Percentiles rank a stretch among this genome's conserved stretches.
phyloP scores from a whole-genome alignment of 768 basidiomycete species.

The Kwoniella heveanensis region DNA sequence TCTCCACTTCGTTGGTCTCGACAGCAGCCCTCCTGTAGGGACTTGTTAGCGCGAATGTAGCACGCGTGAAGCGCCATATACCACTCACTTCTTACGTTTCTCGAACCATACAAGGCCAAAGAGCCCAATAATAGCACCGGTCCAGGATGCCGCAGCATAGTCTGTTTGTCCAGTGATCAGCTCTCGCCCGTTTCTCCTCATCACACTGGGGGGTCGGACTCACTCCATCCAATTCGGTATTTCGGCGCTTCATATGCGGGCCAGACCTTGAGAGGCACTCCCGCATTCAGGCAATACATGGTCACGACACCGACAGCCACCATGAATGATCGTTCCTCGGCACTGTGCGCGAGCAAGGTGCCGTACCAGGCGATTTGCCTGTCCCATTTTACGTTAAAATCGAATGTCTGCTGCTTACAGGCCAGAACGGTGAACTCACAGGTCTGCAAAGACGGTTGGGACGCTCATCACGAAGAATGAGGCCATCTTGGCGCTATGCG shows the following conservation, averaged over 20 bases:
- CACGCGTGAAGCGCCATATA: neutral
- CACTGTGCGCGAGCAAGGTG: slow-evolving; percentile 8
- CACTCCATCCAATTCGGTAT: slow-evolving; percentile 17
- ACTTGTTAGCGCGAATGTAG: neutral
- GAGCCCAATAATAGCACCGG: slow-evolving; percentile 4
- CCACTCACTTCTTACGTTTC: slow-evolving; percentile 6
- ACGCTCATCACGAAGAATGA: slow-evolving; percentile 13
- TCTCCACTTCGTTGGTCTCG: neutral
- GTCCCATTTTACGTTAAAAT: neutral
- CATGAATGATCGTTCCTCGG: slow-evolving; percentile 15
- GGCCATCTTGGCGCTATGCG: slow-evolving; percentile 14
- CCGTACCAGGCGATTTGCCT: slow-evolving; percentile 18
- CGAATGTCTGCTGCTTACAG: neutral
- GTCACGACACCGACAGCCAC: slow-evolving; percentile 7
- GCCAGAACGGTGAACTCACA: slow-evolving; percentile 1
- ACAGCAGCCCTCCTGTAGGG: neutral
- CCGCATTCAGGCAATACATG: slow-evolving; percentile 6
- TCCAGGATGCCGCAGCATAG: slow-evolving; percentile 5
- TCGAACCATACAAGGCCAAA: slow-evolving; percentile 4
- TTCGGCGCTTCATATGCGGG: slow-evolving; percentile 8
- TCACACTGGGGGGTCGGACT: neutral
- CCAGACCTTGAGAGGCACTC: slow-evolving; percentile 13
- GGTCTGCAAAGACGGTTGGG: neutral
- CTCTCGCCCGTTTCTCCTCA: neutral
- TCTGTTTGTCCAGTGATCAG: neutral